Evolutionary conservation across 352 stramenopile species (phyloP).

Genomic region (Phytophthora parvispora): DNA sequence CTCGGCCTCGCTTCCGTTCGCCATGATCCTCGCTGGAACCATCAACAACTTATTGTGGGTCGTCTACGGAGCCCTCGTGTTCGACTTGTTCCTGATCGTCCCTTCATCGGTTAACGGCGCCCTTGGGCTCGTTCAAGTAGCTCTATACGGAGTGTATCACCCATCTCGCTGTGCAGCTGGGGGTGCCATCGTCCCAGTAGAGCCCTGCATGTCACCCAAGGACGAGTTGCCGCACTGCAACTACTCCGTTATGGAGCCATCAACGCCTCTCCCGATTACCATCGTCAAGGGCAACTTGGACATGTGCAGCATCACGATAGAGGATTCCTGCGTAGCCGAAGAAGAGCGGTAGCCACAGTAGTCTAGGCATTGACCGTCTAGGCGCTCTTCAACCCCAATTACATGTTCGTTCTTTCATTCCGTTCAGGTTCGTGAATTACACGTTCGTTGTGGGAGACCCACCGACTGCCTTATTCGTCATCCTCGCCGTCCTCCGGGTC

Average conservation of each 20-base stretch:
- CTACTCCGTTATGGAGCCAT: constrained; percentile 31
- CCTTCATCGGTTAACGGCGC: constrained; percentile 58
- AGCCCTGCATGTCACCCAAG: constrained; percentile 25
- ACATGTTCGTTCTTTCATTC: constrained; percentile 3
- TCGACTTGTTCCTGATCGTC: constrained; percentile 68
- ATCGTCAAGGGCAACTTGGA: constrained; percentile 35
- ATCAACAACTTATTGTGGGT: constrained; percentile 85
- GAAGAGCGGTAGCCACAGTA: constrained; percentile 16
- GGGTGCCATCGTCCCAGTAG: constrained; percentile 20
- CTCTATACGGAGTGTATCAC: constrained; percentile 71
- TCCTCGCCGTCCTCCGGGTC: constrained; percentile 39
- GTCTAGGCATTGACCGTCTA: constrained; percentile 17
- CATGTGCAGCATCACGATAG: constrained; percentile 44
- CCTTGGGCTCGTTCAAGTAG: constrained; percentile 61
- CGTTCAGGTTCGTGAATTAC: neutral
- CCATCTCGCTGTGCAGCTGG: constrained; percentile 30
- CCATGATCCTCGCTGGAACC: constrained; percentile 68
- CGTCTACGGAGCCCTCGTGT: constrained; percentile 65
- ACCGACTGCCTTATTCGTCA: constrained; percentile 29
- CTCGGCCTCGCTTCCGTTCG: constrained; percentile 66
- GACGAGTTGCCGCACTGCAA: constrained; percentile 22
- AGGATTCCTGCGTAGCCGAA: constrained; percentile 6
- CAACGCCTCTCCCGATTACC: constrained; percentile 12
- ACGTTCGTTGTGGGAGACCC: neutral
- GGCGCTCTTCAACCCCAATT: constrained; percentile 10